Percentiles rank a stretch among this genome's conserved stretches.
Conservation (phyloP, 805 yeast genomes). For the Teunomyces panamensis region DNA sequence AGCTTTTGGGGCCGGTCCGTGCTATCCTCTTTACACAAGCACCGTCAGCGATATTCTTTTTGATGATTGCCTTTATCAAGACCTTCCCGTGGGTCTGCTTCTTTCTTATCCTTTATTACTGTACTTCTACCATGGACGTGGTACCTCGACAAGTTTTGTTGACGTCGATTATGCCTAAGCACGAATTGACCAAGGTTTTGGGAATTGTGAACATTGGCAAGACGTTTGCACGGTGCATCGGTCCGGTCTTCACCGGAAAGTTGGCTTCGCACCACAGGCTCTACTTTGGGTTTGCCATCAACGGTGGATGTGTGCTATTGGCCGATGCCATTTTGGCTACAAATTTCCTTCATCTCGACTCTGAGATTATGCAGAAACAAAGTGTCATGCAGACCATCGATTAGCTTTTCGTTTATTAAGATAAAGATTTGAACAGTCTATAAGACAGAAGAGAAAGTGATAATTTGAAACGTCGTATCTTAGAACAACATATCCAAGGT, state of each 20-base stretch:
- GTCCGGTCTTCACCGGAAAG: constrained; percentile 77
- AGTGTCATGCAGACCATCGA: background rate
- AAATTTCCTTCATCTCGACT: constrained; percentile 42
- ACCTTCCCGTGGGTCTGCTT: constrained; percentile 46
- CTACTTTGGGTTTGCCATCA: constrained; percentile 51
- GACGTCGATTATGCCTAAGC: constrained; percentile 59
- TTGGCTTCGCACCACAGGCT: constrained; percentile 53
- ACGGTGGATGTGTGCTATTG: constrained; percentile 48
- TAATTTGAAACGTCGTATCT: no score
- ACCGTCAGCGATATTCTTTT: constrained; percentile 70
- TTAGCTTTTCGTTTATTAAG: background rate
- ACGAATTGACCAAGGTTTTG: constrained; percentile 71
- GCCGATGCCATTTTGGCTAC: constrained; percentile 46
- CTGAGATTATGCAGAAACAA: constrained; percentile 20
- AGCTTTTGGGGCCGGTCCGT: constrained; percentile 69
- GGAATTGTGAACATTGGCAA: constrained; percentile 85
- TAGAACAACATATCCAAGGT: constrained; percentile 27
- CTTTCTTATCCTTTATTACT: constrained; percentile 52
- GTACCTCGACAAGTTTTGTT: constrained; percentile 84
- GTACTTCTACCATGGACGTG: constrained; percentile 81
- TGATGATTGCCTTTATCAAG: constrained; percentile 28
- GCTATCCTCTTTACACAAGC: constrained; percentile 73
- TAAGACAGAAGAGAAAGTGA: background rate
- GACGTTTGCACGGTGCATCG: constrained; percentile 78
- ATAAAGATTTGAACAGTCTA: background rate